Percentiles rank a stretch among this genome's conserved stretches.
Conservation (phyloP, 2,329 filamentous ascomycete species). For the Cladophialophora yegresii region DNA sequence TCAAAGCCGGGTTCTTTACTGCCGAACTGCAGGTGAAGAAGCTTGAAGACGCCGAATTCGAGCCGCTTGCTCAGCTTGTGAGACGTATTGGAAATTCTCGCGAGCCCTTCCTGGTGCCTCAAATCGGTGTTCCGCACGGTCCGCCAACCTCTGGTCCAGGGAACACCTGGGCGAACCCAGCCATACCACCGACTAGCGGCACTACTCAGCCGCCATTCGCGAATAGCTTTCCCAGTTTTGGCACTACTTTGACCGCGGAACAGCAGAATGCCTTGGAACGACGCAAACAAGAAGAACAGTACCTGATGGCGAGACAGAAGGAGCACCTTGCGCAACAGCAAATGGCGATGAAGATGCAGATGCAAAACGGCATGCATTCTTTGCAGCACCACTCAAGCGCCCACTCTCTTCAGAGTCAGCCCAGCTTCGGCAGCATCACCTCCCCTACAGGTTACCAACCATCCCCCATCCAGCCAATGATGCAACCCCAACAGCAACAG, state of each 20-base stretch:
- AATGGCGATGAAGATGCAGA: slow-evolving; percentile 69
- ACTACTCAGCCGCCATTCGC: slow-evolving; percentile 84
- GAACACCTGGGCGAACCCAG: slow-evolving; percentile 44
- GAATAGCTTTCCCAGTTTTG: slow-evolving; percentile 92
- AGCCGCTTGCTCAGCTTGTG: slow-evolving; percentile 91
- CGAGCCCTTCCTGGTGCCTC: slow-evolving; percentile 94
- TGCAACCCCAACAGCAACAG: slow-evolving; percentile 58
- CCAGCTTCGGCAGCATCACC: slow-evolving; percentile 91
- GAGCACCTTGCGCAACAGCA: slow-evolving; percentile 90
- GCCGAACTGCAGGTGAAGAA: slow-evolving; percentile 94
- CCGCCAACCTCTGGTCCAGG: slow-evolving; percentile 45
- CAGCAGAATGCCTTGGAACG: slow-evolving; percentile 97
- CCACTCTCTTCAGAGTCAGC: slow-evolving; percentile 94
- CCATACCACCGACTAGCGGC: slow-evolving; percentile 55
- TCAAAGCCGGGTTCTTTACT: slow-evolving; percentile 97
- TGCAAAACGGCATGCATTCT: slow-evolving; percentile 59
- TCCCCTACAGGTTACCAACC: slow-evolving; percentile 75
- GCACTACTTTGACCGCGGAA: slow-evolving; percentile 91
- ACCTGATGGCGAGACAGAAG: slow-evolving; percentile 91
- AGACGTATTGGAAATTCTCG: slow-evolving; percentile 94
- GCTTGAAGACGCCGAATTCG: slow-evolving; percentile 88
- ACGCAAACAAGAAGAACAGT: slow-evolving; percentile 97
- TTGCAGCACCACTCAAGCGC: slow-evolving; percentile 93
- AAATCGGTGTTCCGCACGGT: slow-evolving; percentile 92
- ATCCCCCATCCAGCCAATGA: slow-evolving; percentile 60